Evolutionary conservation across 345 rosid species (phyloP), one percentile per base, ranked within the genome.

Genomic region (Rhodomyrtus tomentosa): DNA sequence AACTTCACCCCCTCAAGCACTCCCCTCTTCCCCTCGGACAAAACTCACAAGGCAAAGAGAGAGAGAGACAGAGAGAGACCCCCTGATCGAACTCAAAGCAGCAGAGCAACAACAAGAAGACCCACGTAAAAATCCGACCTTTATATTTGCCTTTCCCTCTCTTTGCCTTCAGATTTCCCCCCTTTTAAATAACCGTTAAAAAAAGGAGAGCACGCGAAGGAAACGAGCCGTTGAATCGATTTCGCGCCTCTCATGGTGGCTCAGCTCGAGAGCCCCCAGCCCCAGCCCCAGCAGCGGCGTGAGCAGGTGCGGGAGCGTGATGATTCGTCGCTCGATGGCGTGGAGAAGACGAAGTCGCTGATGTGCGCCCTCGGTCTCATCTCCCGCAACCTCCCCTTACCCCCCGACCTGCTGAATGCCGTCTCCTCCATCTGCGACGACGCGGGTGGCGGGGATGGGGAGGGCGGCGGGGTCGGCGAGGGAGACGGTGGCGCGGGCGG

Each of bases 351-450:
- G 12, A 95, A 94, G 89, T 91, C 98, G 76, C 88, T 97, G 89
- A 93, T 97, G 86, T 93, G 87, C 82, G 98, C 99, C 82, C 95
- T 98, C 85, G 94, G 91, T 85, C 90, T 92, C 87, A 93, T 98
- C 89, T 96, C 99, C 62, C 95, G 99, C 24, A 90, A 95, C 91
- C 96, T 97, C 86, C 99, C 99, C 62, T 87, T 97, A 54, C 98
- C 99, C 88, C 91, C 93, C 80, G 92, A 95, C 55, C 90, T 98
- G 40, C 87, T 91, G 87, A 84, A 89, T 85, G 62, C 92, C 84
- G 97, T 96, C 82, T 94, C 96, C 72, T 92, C 96, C 4, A 93
- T 98, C 86, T 94, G 93, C 87, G 86, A 82, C 83, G 94, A 48
- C 76, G 89, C 79, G 49, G 84, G 42, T 25, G 89, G 84, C 27